Evolutionary conservation across 352 stramenopile genomes (phyloP).

Genomic region (Phytophthora ramorum): DNA sequence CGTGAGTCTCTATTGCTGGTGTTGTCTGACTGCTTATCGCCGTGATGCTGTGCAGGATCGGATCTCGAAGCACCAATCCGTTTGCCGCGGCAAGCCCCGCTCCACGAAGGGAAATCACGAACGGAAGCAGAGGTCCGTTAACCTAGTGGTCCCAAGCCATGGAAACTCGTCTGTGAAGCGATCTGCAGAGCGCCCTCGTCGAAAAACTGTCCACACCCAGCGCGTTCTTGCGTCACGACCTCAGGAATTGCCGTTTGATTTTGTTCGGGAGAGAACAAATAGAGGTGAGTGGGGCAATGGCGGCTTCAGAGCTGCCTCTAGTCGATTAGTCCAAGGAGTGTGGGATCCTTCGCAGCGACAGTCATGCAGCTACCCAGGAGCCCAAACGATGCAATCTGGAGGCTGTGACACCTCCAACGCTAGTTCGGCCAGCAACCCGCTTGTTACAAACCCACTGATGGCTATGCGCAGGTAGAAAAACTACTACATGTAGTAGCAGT

Average conservation of each 20-base stretch:
- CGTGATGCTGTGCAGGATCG: constrained; percentile 42
- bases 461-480: constrained; percentile 25
- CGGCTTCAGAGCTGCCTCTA: neutral
- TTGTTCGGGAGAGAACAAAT: constrained; percentile 5
- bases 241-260: constrained; percentile 3
- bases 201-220: constrained; percentile 9
- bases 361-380: constrained; percentile 17
- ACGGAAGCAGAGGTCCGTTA: neutral
- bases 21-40: neutral
- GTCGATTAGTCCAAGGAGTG: neutral
- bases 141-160: neutral
- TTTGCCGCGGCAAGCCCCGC: constrained; percentile 46
- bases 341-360: constrained; percentile 5
- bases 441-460: constrained; percentile 61
- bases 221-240: constrained; percentile 2
- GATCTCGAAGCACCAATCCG: constrained; percentile 74
- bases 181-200: neutral
- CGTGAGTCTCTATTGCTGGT: neutral
- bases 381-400: constrained; percentile 21
- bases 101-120: constrained; percentile 11
- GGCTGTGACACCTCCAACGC: constrained; percentile 52
- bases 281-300: neutral
- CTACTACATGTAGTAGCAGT: too few relatives aligned
- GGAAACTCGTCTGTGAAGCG: neutral
- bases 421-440: constrained; percentile 58